Evolutionary conservation across 2,329 filamentous ascomycete species (phyloP).

Genomic region (Colletotrichum truncatum): DNA sequence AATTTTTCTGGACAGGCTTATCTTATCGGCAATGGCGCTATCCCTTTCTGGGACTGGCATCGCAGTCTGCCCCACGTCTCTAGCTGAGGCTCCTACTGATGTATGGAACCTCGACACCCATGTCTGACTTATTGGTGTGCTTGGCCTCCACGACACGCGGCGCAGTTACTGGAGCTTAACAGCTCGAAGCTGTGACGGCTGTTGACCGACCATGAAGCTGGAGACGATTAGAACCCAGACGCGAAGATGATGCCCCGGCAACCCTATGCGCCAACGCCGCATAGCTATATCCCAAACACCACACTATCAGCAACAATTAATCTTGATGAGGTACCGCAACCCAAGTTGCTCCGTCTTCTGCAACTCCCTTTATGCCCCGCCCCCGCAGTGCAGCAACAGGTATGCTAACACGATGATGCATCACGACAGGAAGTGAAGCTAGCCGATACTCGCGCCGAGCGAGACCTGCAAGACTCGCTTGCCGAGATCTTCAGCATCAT

Average conservation of each 20-base stretch:
- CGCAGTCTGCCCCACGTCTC: not conserved
- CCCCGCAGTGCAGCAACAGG: constrained; percentile 48
- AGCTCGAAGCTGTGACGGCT: constrained; percentile 18
- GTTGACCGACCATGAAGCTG: constrained; percentile 24
- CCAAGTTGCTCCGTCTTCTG: not conserved
- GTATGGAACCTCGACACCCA: constrained; percentile 12
- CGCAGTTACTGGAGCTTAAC: constrained; percentile 11
- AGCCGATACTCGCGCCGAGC: constrained; percentile 84
- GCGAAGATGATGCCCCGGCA: constrained; percentile 65
- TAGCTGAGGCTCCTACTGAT: not conserved
- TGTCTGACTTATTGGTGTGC: constrained; percentile 13
- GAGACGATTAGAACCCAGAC: constrained; percentile 10
- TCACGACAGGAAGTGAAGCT: constrained; percentile 85
- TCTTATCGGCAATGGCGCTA: constrained; percentile 10
- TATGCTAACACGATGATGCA: constrained; percentile 25
- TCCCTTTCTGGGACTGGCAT: not conserved
- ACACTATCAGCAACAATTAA: constrained; percentile 89
- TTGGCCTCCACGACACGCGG: not conserved
- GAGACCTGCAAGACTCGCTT: constrained; percentile 93
- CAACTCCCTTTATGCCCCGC: constrained; percentile 29
- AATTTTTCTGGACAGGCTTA: constrained; percentile 33
- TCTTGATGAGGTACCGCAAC: constrained; percentile 78
- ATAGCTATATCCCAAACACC: constrained; percentile 89
- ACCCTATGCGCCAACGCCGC: constrained; percentile 88
- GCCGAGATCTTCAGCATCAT: constrained; percentile 99